Base-by-base conservation (phyloP, 177 flowering plant species). In the Vitis hybrid region DNA sequence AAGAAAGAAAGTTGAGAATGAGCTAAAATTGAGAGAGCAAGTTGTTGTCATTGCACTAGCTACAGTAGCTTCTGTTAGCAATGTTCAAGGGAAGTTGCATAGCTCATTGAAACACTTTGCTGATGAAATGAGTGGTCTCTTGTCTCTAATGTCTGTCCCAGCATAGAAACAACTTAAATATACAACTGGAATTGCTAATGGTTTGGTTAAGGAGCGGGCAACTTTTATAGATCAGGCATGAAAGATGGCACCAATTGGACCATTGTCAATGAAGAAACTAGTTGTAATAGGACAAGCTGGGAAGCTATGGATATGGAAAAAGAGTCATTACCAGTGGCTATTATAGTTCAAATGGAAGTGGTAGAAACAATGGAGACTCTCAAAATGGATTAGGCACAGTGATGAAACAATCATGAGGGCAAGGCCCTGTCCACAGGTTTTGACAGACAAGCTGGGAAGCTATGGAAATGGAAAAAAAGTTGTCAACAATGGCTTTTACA, bases 321-420 rank as follows among this genome's bases (percentile, higher is more conserved):
- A 95, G 79, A 96, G 99, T 74, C 97, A 96, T 78, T 97, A 96
- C 71, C 97, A 92, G 68, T 94, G 98, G 99, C 81, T 90, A 11
- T 62, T 96, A 73, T 97, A 92, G 68, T 94, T 94, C 82, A 96
- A 96, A 76, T 96, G 97, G 98, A 96, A 94, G 74, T 94, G 99
- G 99, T 98, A 96, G 81, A 96, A 96, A 74, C 99, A 97, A 56
- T 96, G 99, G 97, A 89, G 88, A 79, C 92, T 96, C 44, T 94
- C 97, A 12, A 95, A 96, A 77, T 86, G 78, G 90, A 96, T 96
- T 67, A 88, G 88, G 69, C 99, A 90, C 79, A 90, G 97, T 76
- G 99, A 94, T 75, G 97, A 94, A 78, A 92, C 97, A 19, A 76
- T 94, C 53, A 82, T 85, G 75, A 89, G 90, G 71, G 59, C 92